Conservation (phyloP, 139 green algal genomes). For the Haematococcus lacustris region DNA sequence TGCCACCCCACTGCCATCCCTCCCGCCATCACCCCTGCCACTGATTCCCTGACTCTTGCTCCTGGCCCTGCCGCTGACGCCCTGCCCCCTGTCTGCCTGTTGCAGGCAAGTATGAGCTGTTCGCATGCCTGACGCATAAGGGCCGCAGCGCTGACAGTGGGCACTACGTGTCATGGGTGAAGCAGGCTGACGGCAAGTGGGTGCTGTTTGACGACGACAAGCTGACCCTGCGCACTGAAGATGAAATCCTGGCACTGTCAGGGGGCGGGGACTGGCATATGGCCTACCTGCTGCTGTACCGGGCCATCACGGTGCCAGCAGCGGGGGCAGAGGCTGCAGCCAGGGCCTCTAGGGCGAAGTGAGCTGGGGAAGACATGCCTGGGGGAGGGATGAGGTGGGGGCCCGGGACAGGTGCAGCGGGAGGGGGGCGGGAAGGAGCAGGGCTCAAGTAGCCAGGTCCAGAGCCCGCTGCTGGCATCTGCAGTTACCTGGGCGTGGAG, state of each 20-base stretch:
- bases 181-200: constrained; percentile 67
- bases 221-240: constrained; percentile 58
- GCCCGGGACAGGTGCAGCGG: too few species aligned
- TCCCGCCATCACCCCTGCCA: too few species aligned
- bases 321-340: too few species aligned
- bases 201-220: constrained; percentile 95
- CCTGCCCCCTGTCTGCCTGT: not conserved
- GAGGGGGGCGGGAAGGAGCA: too few species aligned
- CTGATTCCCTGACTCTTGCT: too few species aligned
- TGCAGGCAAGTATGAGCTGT: constrained; percentile 85
- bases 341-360: too few species aligned
- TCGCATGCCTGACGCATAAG: constrained; percentile 96
- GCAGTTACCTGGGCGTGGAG: too few species aligned
- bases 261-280: constrained; percentile 97
- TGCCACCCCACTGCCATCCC: too few species aligned
- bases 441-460: too few species aligned
- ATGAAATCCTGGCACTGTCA: constrained; percentile 85
- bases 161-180: constrained; percentile 95
- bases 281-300: constrained; percentile 90
- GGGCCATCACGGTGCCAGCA: constrained; percentile 48
- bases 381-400: too few species aligned
- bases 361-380: too few species aligned
- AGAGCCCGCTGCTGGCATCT: too few species aligned
- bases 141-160: constrained; percentile 88
- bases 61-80: not conserved